A percentile compares a stretch with the other conserved stretches of the same genome.
Evolutionary conservation across 257 asterid genomes (phyloP).

Genomic region (Nemophila menziesii): DNA sequence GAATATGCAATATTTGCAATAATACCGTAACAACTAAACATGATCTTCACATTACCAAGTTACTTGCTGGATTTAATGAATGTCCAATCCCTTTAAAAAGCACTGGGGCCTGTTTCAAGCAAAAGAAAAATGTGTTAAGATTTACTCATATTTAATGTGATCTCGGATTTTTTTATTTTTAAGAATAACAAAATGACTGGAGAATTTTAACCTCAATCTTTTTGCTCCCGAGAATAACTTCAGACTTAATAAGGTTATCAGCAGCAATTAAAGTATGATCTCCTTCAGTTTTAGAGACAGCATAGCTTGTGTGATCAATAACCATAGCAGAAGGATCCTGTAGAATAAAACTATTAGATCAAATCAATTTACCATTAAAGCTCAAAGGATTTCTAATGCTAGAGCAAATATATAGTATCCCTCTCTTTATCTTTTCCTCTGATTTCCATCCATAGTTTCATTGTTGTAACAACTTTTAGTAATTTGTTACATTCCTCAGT

Average conservation of each 20-base stretch:
- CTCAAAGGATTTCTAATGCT: no score
- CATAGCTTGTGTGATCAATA: slow-evolving; percentile 56
- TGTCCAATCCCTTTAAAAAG: slow-evolving; percentile 88
- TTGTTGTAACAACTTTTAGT: no score
- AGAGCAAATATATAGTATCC: no score
- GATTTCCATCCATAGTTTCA: no score
- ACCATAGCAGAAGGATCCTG: slow-evolving; percentile 61
- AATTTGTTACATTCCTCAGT: no score
- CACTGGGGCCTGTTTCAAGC: slow-evolving; percentile 59
- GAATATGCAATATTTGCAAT: background rate
- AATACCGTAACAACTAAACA: background rate
- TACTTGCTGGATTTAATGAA: slow-evolving; percentile 68
- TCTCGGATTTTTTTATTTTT: no score
- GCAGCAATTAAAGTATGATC: slow-evolving; percentile 64
- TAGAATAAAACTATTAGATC: no score
- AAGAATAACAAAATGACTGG: background rate
- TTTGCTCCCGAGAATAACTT: slow-evolving; percentile 45
- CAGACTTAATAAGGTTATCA: slow-evolving; percentile 43
- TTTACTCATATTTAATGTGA: no score
- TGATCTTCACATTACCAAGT: slow-evolving; percentile 38
- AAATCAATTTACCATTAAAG: no score
- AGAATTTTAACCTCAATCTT: slow-evolving; percentile 41
- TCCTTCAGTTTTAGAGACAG: slow-evolving; percentile 54
- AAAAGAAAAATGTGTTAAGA: no score
- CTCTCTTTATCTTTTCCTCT: no score